A percentile compares a stretch with the other conserved stretches of the same genome.
Conservation (phyloP, 2,329 filamentous ascomycete genomes). For the Blumeria graminis region DNA sequence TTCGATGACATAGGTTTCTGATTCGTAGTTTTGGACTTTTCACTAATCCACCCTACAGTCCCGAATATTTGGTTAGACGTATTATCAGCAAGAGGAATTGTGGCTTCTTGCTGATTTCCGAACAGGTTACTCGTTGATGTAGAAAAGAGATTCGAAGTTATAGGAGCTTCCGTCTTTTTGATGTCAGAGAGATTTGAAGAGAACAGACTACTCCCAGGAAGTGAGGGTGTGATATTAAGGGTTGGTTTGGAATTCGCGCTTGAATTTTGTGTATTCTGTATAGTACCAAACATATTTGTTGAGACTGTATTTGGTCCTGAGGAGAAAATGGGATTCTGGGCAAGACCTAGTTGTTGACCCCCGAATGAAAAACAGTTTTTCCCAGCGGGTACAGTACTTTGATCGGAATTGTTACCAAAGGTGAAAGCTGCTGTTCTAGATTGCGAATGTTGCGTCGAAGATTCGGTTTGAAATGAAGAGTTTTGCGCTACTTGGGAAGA, state of each 20-base stretch:
- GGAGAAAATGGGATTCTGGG: too few relatives aligned
- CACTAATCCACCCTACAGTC: too few relatives aligned
- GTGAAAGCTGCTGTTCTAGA: slow-evolving; percentile 1
- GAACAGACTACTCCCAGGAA: neutral
- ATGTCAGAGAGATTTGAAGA: neutral
- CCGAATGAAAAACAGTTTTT: too few relatives aligned
- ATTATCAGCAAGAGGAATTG: too few relatives aligned
- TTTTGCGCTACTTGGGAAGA: slow-evolving; percentile 2
- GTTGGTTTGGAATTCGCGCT: neutral
- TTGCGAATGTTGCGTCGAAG: slow-evolving; percentile 1
- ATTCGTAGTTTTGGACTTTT: too few relatives aligned
- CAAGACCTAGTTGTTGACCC: too few relatives aligned
- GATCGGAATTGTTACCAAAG: slow-evolving; percentile 3
- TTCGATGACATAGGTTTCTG: too few relatives aligned
- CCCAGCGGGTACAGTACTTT: too few relatives aligned
- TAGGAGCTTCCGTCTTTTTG: neutral
- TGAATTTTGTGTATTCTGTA: slow-evolving; percentile 2
- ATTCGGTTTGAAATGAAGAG: slow-evolving; percentile 4
- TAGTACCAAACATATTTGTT: slow-evolving; percentile 5
- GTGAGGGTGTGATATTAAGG: neutral
- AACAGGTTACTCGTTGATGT: neutral
- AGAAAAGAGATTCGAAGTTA: neutral
- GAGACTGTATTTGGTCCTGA: neutral
- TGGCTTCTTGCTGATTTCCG: neutral
- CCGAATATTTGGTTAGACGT: too few relatives aligned